A percentile compares a stretch with the other conserved stretches of the same genome.
Evolutionary conservation across 192 early-diverging fungal genomes (phyloP).

Genomic region (Coemansia sp.): DNA sequence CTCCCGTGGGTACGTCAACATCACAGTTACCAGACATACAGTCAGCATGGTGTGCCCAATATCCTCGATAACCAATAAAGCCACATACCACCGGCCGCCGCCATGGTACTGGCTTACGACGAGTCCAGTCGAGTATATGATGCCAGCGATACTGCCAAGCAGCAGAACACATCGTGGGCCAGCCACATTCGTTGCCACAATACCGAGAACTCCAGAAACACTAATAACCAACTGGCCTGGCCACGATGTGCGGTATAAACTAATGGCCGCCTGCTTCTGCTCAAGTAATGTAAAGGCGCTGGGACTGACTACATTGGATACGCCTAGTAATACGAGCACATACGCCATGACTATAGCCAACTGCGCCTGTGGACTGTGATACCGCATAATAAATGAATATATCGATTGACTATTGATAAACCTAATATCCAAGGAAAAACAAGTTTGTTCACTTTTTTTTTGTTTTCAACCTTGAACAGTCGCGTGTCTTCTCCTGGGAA

Average conservation of each 20-base stretch:
- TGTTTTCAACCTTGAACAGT: background rate
- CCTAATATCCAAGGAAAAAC: background rate
- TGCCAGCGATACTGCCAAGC: background rate
- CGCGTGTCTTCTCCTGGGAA: background rate
- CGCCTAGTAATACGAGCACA: constrained; percentile 3
- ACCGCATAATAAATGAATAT: constrained; percentile 12
- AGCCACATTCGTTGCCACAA: constrained; percentile 13
- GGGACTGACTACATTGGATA: constrained; percentile 11
- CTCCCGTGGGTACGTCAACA: constrained; percentile 29
- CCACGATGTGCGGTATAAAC: constrained; percentile 17
- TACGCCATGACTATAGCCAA: constrained; percentile 17
- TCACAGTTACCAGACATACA: constrained; percentile 13
- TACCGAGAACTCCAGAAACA: constrained; percentile 9
- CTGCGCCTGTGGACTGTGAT: constrained; percentile 26
- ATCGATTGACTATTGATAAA: background rate
- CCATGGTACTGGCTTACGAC: background rate
- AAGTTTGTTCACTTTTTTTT: background rate
- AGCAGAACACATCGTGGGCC: constrained; percentile 15
- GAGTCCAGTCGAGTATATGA: background rate
- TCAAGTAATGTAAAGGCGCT: constrained; percentile 3
- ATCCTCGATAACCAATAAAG: background rate
- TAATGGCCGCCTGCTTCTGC: background rate
- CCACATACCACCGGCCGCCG: constrained; percentile 6
- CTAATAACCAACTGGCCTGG: constrained; percentile 10
- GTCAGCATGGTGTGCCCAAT: constrained; percentile 14